Conservation (phyloP, 2,329 filamentous ascomycete genomes). For the Trichoderma breve region DNA sequence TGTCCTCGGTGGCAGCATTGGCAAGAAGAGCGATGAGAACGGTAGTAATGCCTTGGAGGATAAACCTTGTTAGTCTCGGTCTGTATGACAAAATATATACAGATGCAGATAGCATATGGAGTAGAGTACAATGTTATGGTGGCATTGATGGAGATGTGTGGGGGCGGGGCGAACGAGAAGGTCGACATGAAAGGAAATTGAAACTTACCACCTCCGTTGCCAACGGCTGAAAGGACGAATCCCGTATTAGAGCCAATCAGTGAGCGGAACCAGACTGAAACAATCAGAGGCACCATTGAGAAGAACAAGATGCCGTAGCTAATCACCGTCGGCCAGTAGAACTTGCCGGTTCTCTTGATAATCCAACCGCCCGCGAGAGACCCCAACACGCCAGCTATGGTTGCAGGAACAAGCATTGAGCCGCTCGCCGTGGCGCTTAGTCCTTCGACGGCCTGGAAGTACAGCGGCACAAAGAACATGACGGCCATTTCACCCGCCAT, state of each 20-base stretch:
- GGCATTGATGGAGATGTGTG: background rate
- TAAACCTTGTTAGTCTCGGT: background rate
- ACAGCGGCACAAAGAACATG: constrained; percentile 73
- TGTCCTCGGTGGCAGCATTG: constrained; percentile 64
- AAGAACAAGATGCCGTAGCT: constrained; percentile 54
- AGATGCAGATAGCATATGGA: background rate
- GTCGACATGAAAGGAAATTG: background rate
- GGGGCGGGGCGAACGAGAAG: background rate
- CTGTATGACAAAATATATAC: background rate
- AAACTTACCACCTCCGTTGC: constrained; percentile 37
- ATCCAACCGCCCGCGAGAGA: constrained; percentile 63
- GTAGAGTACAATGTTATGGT: background rate
- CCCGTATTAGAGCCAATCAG: constrained; percentile 44
- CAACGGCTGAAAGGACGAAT: constrained; percentile 48
- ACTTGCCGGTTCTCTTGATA: constrained; percentile 69
- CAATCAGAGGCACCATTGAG: constrained; percentile 43
- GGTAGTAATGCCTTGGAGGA: constrained; percentile 59
- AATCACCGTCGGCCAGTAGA: constrained; percentile 64
- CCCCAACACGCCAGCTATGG: constrained; percentile 60
- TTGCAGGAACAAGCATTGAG: constrained; percentile 63
- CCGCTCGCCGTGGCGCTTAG: constrained; percentile 63
- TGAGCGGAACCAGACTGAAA: constrained; percentile 10
- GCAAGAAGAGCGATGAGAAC: constrained; percentile 70
- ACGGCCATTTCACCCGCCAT: constrained; percentile 56
- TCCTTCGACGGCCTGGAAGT: constrained; percentile 70